Evolutionary conservation across 2,329 filamentous ascomycete species (phyloP), one percentile per base, ranked within the genome.

Genomic region (Mollisiaceae sp.): DNA sequence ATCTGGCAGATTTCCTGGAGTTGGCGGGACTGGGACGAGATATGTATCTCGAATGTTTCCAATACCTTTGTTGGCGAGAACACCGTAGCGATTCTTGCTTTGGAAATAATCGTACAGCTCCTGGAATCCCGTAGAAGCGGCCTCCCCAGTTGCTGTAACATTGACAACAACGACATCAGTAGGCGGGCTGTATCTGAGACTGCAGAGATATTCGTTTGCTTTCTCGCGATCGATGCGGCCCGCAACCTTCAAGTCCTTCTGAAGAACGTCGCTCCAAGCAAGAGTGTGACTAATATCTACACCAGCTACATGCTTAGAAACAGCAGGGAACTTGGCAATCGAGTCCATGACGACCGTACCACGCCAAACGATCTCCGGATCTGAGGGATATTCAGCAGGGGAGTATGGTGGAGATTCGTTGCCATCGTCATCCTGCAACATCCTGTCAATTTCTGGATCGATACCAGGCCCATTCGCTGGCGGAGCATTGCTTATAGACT

Each of bases 141-240:
- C 81, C 4, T 88, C 82, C 24, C 89, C 87, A 1, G 88, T 85
- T 0, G 88, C 86, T 20, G 85, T 85, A 39, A 98, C 79, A 54
- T 88, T 87, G 22, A 96, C 86, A 24, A 98, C 91, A 0, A 93
- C 86, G 6, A 99, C 88, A 74, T 98, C 95, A 1, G 92, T 94
- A 59, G 89, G 89, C 60, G 86, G 86, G 75, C 91, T 94, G 77
- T 92, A 96, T 14, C 93, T 88, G 67, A 98, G 83, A 59, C 92
- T 89, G 75, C 93, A 95, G 0, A 99, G 88, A 74, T 99, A 99
- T 67, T 96, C 92, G 64, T 93, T 93, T 12, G 94, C 95, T 69
- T 90, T 91, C 66, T 90, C 85, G 71, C 92, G 88, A 60, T 91
- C 87, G 66, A 99, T 95, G 20, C 95, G 88, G 1, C 92, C 92